These are phyloP conservation scores for Fraxinus latifolia DNA, from an alignment of 305 asterid species.

Conservation along the genomic window DNA sequence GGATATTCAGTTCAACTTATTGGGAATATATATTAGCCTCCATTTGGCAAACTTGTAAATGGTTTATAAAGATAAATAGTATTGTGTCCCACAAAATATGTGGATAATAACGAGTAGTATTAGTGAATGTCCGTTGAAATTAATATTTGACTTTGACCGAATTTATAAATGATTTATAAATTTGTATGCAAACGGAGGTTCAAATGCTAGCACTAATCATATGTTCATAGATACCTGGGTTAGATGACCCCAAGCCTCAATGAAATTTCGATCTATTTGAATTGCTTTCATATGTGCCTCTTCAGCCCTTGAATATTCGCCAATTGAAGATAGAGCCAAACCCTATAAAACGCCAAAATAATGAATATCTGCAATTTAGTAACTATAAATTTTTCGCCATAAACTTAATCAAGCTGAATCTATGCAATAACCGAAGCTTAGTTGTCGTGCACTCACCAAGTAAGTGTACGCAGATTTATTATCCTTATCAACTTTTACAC, in stretches of 20 bases:
- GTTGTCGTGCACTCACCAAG: constrained; percentile 59
- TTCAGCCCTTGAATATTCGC: constrained; percentile 80
- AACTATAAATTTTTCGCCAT: constrained; percentile 15
- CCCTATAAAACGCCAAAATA: constrained; percentile 58
- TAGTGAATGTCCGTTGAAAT: not conserved
- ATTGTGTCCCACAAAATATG: not conserved
- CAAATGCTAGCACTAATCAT: constrained; percentile 1
- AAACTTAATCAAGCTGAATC: constrained; percentile 23
- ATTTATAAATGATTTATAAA: not conserved
- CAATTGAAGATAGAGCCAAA: constrained; percentile 78
- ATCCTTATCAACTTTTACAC: constrained; percentile 71
- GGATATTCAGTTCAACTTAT: not conserved
- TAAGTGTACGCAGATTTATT: constrained; percentile 95
- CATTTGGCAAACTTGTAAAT: not conserved
- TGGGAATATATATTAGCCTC: not conserved
- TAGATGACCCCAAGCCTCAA: constrained; percentile 97
- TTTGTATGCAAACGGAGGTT: not conserved
- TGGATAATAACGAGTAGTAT: not conserved
- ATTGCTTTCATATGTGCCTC: constrained; percentile 86
- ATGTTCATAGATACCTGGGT: constrained; percentile 66
- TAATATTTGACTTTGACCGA: not conserved
- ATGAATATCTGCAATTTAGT: constrained; percentile 18
- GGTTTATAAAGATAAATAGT: not conserved
- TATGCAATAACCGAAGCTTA: constrained; percentile 1
- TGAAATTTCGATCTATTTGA: constrained; percentile 68